Evolutionary conservation across 371 early-diverging fungal species (phyloP), one percentile per base, ranked within the genome.

Genomic region (Smittium mucronatum): DNA sequence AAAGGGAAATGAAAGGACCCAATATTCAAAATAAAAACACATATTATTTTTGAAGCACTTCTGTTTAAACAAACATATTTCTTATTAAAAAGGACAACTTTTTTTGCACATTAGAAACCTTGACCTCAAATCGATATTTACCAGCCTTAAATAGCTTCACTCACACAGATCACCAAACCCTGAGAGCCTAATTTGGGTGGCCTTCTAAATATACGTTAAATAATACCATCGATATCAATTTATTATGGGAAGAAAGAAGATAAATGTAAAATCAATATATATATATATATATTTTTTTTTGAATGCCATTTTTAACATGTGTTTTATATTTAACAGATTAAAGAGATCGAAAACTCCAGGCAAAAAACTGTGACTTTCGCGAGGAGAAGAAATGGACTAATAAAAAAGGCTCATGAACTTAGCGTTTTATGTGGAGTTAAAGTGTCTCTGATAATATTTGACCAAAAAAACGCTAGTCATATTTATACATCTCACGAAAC

Each of bases 361-460:
- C 80, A 79, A 58, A 70, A 72, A 25, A 77, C 77, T 0, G 80
- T 80, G 26, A 80, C 80, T 0, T 80, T 80, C 72, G 75, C 77
- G 25, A 72, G 80, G 1, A 75, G 80, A 32, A 75, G 77, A 2
- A 73, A 77, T 0, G 80, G 80, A 28, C 70, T 80, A n/a, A 79
- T 80, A 57, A 80, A 80, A 61, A 80, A 80, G 74, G 80, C 80
- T 1, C 80, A 80, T 60, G 79, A 80, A 67, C 64, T 80, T 28
- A 75, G 77, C 65, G 77, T 80, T 1, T 72, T 80, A 1, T 80
- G 80, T 66, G 80, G 76, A 2, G 75, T 79, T 70, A 75, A 75
- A 47, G 77, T 80, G 0, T 77, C 75, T n/a, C 69, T 80, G 0
- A 70, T 80, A 2, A 76, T 80, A 57, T 80, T 80, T 60, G 80